Percentiles rank a stretch among this genome's conserved stretches.
Evolutionary conservation across 2,329 filamentous ascomycete species (phyloP).

Genomic region (Cryphonectria parasitica): DNA sequence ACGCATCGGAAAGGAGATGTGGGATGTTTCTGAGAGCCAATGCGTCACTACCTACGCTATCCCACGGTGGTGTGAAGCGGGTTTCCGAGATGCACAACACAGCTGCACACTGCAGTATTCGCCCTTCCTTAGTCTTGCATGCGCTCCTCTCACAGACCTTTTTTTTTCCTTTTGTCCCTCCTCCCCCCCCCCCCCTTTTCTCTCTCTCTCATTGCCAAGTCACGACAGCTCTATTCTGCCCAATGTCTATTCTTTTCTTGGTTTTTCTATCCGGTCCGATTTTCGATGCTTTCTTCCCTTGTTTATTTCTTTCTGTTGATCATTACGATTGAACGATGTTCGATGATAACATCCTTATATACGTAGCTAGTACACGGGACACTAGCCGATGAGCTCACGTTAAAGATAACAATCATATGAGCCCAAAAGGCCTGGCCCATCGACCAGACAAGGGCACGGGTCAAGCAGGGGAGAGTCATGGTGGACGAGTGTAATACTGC

Average conservation of each 20-base stretch:
- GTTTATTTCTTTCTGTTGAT: not conserved
- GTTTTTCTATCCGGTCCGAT: too few species aligned
- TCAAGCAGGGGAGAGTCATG: not conserved
- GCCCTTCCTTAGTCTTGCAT: not conserved
- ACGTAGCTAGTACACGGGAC: not conserved
- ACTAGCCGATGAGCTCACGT: not conserved
- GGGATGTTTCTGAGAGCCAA: slow-evolving; percentile 33
- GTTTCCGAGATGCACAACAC: not conserved
- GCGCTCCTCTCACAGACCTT: not conserved
- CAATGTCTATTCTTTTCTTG: not conserved
- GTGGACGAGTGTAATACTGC: not conserved
- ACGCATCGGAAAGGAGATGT: slow-evolving; percentile 42
- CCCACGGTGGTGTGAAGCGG: not conserved
- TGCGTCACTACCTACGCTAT: not conserved
- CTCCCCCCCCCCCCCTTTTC: not conserved
- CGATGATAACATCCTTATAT: not conserved
- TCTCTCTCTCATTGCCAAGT: slow-evolving; percentile 4
- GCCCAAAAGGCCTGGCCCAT: not conserved
- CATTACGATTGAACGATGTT: not conserved
- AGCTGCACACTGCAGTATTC: not conserved
- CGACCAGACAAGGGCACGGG: too few species aligned
- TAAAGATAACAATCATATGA: not conserved
- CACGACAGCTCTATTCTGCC: slow-evolving; percentile 12
- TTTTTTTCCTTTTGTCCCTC: not conserved
- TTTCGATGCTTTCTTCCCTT: too few species aligned